phyloP scores from a whole-genome alignment of 2,329 filamentous ascomycete genomes.

The Arthrobotrys pseudoclavata region DNA sequence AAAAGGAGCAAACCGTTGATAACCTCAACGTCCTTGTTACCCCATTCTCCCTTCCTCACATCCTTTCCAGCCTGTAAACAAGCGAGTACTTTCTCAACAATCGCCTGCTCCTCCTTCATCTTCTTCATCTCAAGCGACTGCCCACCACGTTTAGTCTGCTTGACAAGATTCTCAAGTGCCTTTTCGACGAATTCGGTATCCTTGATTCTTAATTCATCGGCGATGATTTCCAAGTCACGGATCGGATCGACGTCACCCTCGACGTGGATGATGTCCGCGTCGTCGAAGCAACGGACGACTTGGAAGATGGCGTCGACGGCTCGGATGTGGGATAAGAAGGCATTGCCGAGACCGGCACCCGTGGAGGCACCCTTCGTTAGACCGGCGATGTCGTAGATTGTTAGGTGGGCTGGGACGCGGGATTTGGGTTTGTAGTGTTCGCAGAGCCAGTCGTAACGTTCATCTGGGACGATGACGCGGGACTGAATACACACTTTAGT shows the following conservation, averaged over 20 bases:
- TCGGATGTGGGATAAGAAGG: slow-evolving; percentile 98
- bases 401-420: slow-evolving; percentile 94
- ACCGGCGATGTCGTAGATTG: slow-evolving; percentile 98
- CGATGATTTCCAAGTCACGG: slow-evolving; percentile 95
- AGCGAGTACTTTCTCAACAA: slow-evolving; percentile 87
- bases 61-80: slow-evolving; percentile 84
- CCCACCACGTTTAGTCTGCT: slow-evolving; percentile 93
- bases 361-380: slow-evolving; percentile 95
- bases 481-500: slow-evolving; percentile 67
- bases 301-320: slow-evolving; percentile 98
- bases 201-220: slow-evolving; percentile 95
- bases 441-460: slow-evolving; percentile 94
- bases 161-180: slow-evolving; percentile 88
- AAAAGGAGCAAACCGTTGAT: slow-evolving; percentile 97
- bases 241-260: slow-evolving; percentile 98
- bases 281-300: slow-evolving; percentile 96
- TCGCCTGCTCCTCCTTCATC: slow-evolving; percentile 92
- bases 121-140: slow-evolving; percentile 99
- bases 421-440: slow-evolving; percentile 97
- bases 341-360: slow-evolving; percentile 95
- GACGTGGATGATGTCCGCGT: slow-evolving; percentile 99
- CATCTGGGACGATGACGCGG: slow-evolving; percentile 95
- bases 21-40: slow-evolving; percentile 94
- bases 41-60: slow-evolving; percentile 89
- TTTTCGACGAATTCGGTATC: slow-evolving; percentile 99